Evolutionary conservation across 2,329 filamentous ascomycete species (phyloP), one percentile per base, ranked within the genome.

Genomic region (Metarhizium anisopliae): DNA sequence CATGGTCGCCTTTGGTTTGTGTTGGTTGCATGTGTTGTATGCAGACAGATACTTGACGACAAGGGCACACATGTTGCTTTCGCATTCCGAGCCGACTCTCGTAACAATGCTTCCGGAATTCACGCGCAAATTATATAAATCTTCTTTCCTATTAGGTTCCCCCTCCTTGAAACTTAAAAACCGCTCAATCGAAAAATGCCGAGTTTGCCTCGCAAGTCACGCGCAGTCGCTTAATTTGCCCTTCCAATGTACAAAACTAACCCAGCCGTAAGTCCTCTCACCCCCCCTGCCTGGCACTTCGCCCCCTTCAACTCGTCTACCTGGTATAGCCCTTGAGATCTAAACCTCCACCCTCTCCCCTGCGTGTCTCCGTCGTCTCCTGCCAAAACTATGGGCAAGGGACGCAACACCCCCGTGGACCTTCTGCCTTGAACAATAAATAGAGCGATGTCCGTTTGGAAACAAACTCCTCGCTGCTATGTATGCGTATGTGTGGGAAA

Each of bases 151-250:
- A 49, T 49, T 49, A 49, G 45, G 45, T 50, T 20, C 16, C 32
- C 16, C 30, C 45, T 30, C 30, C 38, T 42, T 29, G n/a, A 49
- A 14, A 50, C 40, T 6, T 30, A 43, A 47, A 29, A 45, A 53
- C 40, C 52, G 52, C 52, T 54, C 36, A 52, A 42, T 40, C 45
- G 53, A 35, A 51, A 25, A 32, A 47, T 51, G 50, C 53, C 52
- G 53, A 52, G 52, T 51, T 50, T 47, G 43, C 38, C 55, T 55
- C 50, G 30, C 50, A 57, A 52, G 50, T 52, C 52, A 52, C 52
- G 54, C 50, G 55, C 20, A 32, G 52, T 57, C 52, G 56, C 56
- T 57, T 40, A 47, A n/a, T 49, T 30, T 50, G 53, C 20, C 52
- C 50, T 52, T 51, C 40, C 51, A 55, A 45, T 38, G 49, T 52